Conservation (phyloP, 1,139 yeast species). For the Magnusiomyces clavatus region DNA sequence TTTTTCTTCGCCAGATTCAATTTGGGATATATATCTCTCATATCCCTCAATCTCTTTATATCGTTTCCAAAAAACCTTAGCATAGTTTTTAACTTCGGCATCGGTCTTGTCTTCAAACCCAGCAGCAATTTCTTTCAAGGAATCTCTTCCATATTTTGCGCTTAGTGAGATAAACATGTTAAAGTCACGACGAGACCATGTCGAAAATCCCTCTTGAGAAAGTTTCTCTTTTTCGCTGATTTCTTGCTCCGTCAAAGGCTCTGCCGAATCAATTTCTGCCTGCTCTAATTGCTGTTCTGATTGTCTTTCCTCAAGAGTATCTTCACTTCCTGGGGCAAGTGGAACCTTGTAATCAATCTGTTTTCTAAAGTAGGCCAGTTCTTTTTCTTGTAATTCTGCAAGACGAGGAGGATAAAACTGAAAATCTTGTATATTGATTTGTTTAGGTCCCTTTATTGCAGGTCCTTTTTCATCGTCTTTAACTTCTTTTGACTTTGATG, state of each 20-base stretch:
- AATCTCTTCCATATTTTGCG: slow-evolving; percentile 70
- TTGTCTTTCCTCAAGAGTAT: slow-evolving; percentile 44
- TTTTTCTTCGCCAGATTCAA: slow-evolving; percentile 83
- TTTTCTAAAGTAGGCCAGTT: slow-evolving; percentile 68
- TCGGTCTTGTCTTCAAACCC: slow-evolving; percentile 55
- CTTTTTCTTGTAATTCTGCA: slow-evolving; percentile 61
- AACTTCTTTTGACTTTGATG: slow-evolving; percentile 29
- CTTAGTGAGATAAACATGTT: slow-evolving; percentile 74
- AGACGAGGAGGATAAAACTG: slow-evolving; percentile 76
- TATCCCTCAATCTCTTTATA: slow-evolving; percentile 71
- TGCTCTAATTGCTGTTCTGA: slow-evolving; percentile 56
- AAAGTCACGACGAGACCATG: slow-evolving; percentile 86
- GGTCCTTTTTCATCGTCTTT: slow-evolving; percentile 38
- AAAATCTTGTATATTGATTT: slow-evolving; percentile 69
- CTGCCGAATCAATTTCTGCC: slow-evolving; percentile 63
- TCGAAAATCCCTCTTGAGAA: slow-evolving; percentile 58
- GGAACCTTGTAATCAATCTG: slow-evolving; percentile 66
- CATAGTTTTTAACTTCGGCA: slow-evolving; percentile 63
- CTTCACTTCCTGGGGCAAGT: slow-evolving; percentile 36
- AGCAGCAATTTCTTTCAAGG: slow-evolving; percentile 51
- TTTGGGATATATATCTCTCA: slow-evolving; percentile 77
- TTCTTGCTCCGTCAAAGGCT: slow-evolving; percentile 74
- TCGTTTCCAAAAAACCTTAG: slow-evolving; percentile 66
- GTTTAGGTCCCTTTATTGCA: slow-evolving; percentile 60
- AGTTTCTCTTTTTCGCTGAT: slow-evolving; percentile 51